Evolutionary conservation across 1,139 yeast species (phyloP).

Genomic region (Pichia sp.): DNA sequence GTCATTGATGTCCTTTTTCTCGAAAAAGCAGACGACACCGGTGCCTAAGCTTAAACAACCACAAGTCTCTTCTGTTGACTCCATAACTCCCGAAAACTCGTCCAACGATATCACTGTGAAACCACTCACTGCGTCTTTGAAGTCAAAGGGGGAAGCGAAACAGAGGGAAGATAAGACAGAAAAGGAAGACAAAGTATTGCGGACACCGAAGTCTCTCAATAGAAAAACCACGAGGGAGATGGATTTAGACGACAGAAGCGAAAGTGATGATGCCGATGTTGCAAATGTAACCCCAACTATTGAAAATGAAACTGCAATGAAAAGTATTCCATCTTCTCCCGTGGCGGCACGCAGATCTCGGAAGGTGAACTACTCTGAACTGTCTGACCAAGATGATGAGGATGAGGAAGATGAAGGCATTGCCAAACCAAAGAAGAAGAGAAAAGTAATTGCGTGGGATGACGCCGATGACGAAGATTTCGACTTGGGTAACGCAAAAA

Average conservation of each 20-base stretch:
- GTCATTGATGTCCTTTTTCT: constrained; percentile 54
- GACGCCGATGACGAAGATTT: constrained; percentile 31
- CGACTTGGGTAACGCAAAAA: constrained; percentile 15
- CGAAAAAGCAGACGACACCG: constrained; percentile 12
- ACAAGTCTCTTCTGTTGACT: constrained; percentile 12
- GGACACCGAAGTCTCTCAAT: constrained; percentile 19
- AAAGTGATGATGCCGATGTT: background rate
- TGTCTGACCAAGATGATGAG: constrained; percentile 34
- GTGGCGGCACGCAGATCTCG: constrained; percentile 20
- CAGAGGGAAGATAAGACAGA: background rate
- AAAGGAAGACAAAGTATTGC: background rate
- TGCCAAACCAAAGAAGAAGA: constrained; percentile 17
- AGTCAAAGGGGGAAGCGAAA: background rate
- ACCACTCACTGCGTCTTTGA: background rate
- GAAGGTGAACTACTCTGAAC: constrained; percentile 38
- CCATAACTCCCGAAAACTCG: constrained; percentile 20
- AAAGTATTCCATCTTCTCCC: constrained; percentile 25
- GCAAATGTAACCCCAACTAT: background rate
- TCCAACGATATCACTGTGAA: constrained; percentile 16
- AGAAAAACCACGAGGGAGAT: constrained; percentile 3
- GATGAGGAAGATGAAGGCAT: constrained; percentile 27
- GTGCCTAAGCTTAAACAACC: background rate
- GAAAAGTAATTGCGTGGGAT: constrained; percentile 25
- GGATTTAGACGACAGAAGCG: background rate
- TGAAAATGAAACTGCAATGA: background rate